Percentiles rank a stretch among this genome's conserved stretches.
phyloP scores from a whole-genome alignment of 345 rosid species.

The Lagerstroemia speciosa region DNA sequence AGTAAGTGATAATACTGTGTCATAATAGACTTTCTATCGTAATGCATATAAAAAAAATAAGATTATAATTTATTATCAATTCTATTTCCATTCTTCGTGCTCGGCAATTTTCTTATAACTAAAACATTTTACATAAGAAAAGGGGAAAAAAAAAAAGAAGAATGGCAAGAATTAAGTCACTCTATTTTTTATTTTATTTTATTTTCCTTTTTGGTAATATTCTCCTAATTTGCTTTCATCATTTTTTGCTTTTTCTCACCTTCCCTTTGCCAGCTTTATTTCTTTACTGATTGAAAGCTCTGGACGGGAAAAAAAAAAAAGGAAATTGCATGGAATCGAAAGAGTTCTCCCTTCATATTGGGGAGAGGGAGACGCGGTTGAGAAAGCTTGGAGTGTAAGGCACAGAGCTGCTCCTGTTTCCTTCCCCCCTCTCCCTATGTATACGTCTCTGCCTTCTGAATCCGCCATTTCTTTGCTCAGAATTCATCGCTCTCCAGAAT shows the following conservation, averaged over 20 bases:
- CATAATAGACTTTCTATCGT: no score
- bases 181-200: no score
- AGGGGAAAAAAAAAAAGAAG: no score
- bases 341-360: not conserved
- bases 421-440: not conserved
- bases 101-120: no score
- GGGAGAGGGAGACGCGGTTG: no score
- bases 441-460: conserved; percentile 1
- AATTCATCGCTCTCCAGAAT: not conserved
- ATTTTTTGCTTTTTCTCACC: not conserved
- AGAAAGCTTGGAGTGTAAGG: not conserved
- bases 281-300: not conserved
- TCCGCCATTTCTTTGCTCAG: conserved; percentile 32
- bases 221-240: not conserved
- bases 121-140: no score
- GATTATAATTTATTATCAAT: no score
- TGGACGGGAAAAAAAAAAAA: not conserved
- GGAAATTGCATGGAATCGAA: not conserved
- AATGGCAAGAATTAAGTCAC: not conserved
- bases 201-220: no score
- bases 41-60: no score
- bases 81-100: no score
- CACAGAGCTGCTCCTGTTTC: not conserved
- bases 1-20: no score
- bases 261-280: not conserved